Conservation (phyloP, 768 basidiomycete genomes). For the Agrocybe chaxingu region DNA sequence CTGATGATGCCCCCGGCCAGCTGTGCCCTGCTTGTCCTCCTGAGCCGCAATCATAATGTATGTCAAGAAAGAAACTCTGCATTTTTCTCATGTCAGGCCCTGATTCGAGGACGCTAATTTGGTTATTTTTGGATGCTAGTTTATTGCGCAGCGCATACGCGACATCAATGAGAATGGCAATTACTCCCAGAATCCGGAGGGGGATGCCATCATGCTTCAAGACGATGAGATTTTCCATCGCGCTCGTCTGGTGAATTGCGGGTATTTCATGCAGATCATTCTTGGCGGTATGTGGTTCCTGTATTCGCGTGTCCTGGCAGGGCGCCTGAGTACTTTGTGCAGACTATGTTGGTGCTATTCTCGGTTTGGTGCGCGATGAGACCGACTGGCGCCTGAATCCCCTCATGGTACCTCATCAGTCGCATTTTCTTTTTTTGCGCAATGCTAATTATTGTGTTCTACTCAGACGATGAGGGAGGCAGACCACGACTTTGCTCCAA, state of each 20-base stretch:
- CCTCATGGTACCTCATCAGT: constrained; percentile 40
- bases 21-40: constrained; percentile 64
- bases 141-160: constrained; percentile 62
- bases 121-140: constrained; percentile 37
- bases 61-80: constrained; percentile 13
- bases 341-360: constrained; percentile 76
- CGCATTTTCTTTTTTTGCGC: neutral
- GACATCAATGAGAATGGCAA: constrained; percentile 64
- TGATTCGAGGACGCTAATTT: constrained; percentile 3
- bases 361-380: constrained; percentile 66
- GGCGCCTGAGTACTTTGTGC: neutral
- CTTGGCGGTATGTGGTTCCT: constrained; percentile 38
- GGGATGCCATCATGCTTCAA: constrained; percentile 30
- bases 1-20: constrained; percentile 71
- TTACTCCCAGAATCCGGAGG: constrained; percentile 24
- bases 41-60: constrained; percentile 75
- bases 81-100: neutral
- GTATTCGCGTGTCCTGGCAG: neutral
- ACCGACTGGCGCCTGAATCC: constrained; percentile 68
- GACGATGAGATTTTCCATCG: constrained; percentile 80
- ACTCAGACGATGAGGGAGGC: constrained; percentile 46
- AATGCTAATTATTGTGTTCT: neutral
- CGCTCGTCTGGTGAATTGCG: constrained; percentile 70
- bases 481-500: constrained; percentile 50
- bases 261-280: constrained; percentile 68